A percentile compares a stretch with the other conserved stretches of the same genome.
phyloP scores from a whole-genome alignment of 176 grass and related monocot species.

The barley (Hordeum vulgare) region DNA sequence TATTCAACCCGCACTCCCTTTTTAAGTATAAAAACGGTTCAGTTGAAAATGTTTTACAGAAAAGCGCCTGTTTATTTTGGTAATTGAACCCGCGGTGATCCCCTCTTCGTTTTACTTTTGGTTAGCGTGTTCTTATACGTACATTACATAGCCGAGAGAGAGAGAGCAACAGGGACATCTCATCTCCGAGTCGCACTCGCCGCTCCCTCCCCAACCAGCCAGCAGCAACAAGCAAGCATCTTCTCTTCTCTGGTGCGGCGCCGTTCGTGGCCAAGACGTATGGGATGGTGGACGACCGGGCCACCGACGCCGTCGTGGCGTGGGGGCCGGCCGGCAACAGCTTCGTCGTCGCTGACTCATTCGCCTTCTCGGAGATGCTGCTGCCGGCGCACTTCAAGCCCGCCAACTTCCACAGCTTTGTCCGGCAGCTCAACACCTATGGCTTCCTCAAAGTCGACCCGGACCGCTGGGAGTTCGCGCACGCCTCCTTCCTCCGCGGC shows the following conservation, averaged over 20 bases:
- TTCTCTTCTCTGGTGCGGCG: background rate
- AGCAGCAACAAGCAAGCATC: too few species aligned
- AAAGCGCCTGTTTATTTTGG: too few species aligned
- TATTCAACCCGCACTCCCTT: too few species aligned
- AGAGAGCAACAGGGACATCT: too few species aligned
- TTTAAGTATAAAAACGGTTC: too few species aligned
- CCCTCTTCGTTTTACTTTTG: too few species aligned
- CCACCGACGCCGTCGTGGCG: conserved; percentile 35
- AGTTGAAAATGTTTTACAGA: too few species aligned
- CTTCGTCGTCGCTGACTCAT: conserved; percentile 46
- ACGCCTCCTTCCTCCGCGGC: conserved; percentile 51
- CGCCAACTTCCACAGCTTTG: conserved; percentile 75
- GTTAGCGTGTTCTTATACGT: too few species aligned
- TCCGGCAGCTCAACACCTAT: conserved; percentile 87
- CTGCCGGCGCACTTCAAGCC: conserved; percentile 80
- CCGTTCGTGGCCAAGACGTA: conserved; percentile 67
- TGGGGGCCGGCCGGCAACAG: too few species aligned
- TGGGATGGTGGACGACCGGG: conserved; percentile 56
- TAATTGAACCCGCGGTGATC: too few species aligned
- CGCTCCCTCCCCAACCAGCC: background rate
- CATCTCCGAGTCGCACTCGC: too few species aligned
- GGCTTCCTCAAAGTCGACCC: conserved; percentile 64
- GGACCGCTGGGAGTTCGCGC: conserved; percentile 65
- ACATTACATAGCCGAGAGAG: too few species aligned
- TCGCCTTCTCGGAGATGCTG: conserved; percentile 43